Conservation (phyloP, 352 stramenopile species). For the Globisporangium middletonii region DNA sequence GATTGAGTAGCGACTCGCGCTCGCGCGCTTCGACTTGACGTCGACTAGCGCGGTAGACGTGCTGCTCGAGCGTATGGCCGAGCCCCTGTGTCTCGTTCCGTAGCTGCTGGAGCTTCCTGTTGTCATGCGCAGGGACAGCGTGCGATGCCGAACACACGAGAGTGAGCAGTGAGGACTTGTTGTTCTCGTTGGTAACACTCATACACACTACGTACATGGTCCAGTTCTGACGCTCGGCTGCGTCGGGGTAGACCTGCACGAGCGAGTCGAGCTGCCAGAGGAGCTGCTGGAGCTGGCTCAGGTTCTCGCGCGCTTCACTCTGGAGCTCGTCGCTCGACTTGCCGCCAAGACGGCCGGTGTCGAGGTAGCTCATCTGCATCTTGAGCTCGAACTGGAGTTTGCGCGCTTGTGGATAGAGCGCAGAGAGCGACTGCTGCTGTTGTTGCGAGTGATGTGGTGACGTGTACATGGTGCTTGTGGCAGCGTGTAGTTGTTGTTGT, state of each 20-base stretch:
- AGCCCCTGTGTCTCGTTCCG: slow-evolving; percentile 63
- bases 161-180: no score
- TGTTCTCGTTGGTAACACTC: background rate
- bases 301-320: slow-evolving; percentile 57
- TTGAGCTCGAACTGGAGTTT: slow-evolving; percentile 88
- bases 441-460: slow-evolving; percentile 9
- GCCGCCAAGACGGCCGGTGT: slow-evolving; percentile 46
- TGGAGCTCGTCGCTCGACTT: slow-evolving; percentile 58
- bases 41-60: slow-evolving; percentile 64
- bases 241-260: slow-evolving; percentile 45
- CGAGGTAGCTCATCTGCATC: slow-evolving; percentile 85
- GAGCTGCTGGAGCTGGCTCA: slow-evolving; percentile 66
- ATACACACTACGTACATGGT: slow-evolving; percentile 34
- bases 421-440: slow-evolving; percentile 43
- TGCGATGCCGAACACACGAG: no score
- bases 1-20: slow-evolving; percentile 67
- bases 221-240: slow-evolving; percentile 67
- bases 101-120: slow-evolving; percentile 67
- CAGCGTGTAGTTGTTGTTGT: no score
- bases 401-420: slow-evolving; percentile 72
- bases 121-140: background rate
- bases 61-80: slow-evolving; percentile 66
- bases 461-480: slow-evolving; percentile 5
- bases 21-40: slow-evolving; percentile 64
- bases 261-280: slow-evolving; percentile 83